Evolutionary conservation across 306 rosid genomes (phyloP).

Genomic region (Bauhinia variegata): DNA sequence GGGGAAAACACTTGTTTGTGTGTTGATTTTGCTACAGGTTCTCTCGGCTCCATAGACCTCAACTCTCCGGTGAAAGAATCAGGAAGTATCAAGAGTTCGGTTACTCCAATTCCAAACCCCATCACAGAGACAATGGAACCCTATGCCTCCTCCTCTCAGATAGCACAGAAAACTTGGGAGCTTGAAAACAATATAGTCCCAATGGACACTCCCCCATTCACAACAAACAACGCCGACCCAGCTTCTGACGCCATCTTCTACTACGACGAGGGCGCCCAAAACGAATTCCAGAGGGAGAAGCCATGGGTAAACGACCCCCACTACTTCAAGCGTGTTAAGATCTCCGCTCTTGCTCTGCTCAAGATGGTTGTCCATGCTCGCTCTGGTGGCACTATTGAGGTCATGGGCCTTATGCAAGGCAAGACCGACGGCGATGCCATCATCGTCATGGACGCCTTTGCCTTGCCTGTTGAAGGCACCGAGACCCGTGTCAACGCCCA

Average conservation of each 20-base stretch:
- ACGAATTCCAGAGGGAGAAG: conserved; percentile 77
- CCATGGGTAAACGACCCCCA: conserved; percentile 90
- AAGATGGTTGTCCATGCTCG: conserved; percentile 99
- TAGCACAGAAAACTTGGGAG: conserved; percentile 94
- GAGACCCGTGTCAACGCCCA: conserved; percentile 99
- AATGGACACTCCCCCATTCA: conserved; percentile 61
- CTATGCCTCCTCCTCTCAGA: conserved; percentile 45
- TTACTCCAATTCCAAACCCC: not conserved
- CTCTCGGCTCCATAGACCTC: too few relatives aligned
- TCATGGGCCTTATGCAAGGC: conserved; percentile 99
- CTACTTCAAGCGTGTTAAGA: conserved; percentile 94
- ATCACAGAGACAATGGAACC: conserved; percentile 48
- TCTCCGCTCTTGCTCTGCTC: conserved; percentile 94
- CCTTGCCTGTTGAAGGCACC: conserved; percentile 94
- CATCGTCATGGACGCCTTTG: conserved; percentile 95
- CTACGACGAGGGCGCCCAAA: conserved; percentile 80
- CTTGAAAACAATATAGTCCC: conserved; percentile 83
- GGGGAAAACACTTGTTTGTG: too few relatives aligned
- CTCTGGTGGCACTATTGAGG: conserved; percentile 94
- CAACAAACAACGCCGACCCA: conserved; percentile 46
- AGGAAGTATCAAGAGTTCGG: not conserved
- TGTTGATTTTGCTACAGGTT: too few relatives aligned
- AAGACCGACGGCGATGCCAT: conserved; percentile 88
- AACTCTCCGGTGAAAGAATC: too few relatives aligned
- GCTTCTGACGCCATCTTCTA: conserved; percentile 79